A percentile compares a stretch with the other conserved stretches of the same genome.
Conservation (phyloP, 257 asterid species). For the Anisodus acutangulus region DNA sequence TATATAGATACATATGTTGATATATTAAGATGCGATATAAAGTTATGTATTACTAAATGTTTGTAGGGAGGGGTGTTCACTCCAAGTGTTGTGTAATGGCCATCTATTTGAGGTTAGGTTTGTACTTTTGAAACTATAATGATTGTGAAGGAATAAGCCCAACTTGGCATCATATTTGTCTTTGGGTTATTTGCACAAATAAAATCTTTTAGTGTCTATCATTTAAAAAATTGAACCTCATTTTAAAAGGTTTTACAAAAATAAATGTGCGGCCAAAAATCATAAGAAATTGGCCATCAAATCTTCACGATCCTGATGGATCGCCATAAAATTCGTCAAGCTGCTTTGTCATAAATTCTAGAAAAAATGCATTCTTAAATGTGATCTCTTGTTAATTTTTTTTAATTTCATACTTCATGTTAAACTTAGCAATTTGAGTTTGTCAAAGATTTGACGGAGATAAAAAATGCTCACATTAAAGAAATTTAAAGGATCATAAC, state of each 20-base stretch:
- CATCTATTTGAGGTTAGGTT: background rate
- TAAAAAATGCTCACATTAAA: background rate
- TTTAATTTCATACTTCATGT: background rate
- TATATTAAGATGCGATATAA: background rate
- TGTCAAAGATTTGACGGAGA: background rate
- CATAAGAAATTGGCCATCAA: too few relatives aligned
- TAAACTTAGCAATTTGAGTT: background rate
- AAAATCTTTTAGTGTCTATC: too few relatives aligned
- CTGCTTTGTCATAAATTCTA: too few relatives aligned
- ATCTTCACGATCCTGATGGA: too few relatives aligned
- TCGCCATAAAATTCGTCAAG: too few relatives aligned
- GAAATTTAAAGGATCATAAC: background rate
- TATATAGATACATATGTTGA: background rate
- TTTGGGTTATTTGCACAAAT: too few relatives aligned
- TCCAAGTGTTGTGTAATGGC: background rate
- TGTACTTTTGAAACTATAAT: background rate
- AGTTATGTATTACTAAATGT: background rate
- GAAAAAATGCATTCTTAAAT: background rate
- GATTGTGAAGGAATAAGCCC: background rate
- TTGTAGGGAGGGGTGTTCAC: background rate
- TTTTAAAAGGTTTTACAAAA: too few relatives aligned
- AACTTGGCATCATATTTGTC: background rate
- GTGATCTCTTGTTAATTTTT: background rate
- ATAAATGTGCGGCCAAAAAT: too few relatives aligned
- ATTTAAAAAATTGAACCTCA: too few relatives aligned